Conservation (phyloP, 495 filamentous ascomycete genomes). For the Penicillium cinerascens region DNA sequence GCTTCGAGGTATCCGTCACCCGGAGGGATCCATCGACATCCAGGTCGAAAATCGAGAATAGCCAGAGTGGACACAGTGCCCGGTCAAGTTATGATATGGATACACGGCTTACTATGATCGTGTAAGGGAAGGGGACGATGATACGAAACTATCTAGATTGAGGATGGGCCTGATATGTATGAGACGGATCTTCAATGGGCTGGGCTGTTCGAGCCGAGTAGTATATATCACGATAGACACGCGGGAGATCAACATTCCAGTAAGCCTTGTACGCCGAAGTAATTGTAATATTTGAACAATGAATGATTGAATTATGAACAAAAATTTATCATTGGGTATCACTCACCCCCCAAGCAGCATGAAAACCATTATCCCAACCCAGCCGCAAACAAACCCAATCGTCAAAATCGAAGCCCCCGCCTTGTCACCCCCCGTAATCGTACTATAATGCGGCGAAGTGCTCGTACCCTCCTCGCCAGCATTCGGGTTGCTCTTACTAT, state of each 20-base stretch:
- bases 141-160: no score
- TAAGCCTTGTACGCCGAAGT: background rate
- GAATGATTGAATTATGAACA: background rate
- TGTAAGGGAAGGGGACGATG: no score
- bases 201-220: no score
- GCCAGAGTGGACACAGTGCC: no score
- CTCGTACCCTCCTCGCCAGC: conserved; percentile 4
- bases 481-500: conserved; percentile 20
- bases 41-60: no score
- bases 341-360: background rate
- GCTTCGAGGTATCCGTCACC: no score
- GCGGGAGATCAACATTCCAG: background rate
- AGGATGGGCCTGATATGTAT: no score
- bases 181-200: no score
- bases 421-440: conserved; percentile 11
- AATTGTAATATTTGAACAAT: background rate
- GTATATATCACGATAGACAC: no score
- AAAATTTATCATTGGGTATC: background rate
- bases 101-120: no score
- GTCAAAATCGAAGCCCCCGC: conserved; percentile 34
- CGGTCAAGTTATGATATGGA: no score
- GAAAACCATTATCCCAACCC: conserved; percentile 39
- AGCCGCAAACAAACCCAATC: conserved; percentile 44
- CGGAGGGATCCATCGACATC: no score
- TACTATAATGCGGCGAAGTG: background rate